These are phyloP conservation scores for Cyclostephanos invisitatus DNA, from an alignment of 108 stramenopile genomes.

Conservation along the genomic window DNA sequence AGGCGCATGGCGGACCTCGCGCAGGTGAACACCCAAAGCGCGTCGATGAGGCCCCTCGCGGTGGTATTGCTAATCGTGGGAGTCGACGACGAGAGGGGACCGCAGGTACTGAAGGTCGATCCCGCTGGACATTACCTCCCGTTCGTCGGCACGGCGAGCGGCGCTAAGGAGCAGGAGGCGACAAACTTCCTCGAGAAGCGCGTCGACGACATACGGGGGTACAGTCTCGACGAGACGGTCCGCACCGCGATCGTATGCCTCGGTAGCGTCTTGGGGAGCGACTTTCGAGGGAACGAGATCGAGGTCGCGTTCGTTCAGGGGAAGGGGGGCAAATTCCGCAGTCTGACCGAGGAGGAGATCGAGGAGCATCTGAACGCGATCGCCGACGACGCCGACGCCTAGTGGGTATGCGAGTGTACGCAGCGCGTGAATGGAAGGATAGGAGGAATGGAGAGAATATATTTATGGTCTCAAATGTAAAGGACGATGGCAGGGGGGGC, in stretches of 20 bases:
- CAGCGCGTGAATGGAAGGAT: no score
- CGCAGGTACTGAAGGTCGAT: conserved; percentile 96
- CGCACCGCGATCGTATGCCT: conserved; percentile 91
- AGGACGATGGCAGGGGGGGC: no score
- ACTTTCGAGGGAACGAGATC: conserved; percentile 95
- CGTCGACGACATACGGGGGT: conserved; percentile 73
- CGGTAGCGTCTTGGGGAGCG: conserved; percentile 92
- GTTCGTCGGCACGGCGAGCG: conserved; percentile 92
- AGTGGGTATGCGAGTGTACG: conserved; percentile 10
- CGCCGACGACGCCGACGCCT: conserved; percentile 96
- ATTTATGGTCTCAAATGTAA: no score
- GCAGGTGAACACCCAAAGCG: conserved; percentile 98
- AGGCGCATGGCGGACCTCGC: conserved; percentile 97
- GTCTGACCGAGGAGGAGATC: conserved; percentile 92
- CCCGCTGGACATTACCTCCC: conserved; percentile 98
- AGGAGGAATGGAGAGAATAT: no score
- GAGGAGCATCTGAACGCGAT: conserved; percentile 97
- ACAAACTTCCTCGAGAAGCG: conserved; percentile 98
- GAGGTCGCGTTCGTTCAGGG: conserved; percentile 91
- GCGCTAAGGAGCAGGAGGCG: conserved; percentile 97
- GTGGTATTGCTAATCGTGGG: conserved; percentile 88
- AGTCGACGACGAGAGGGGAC: conserved; percentile 97
- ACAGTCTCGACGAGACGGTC: conserved; percentile 66
- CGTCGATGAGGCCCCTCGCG: conserved; percentile 92
- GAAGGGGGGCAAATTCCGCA: conserved; percentile 71